Percentiles rank a stretch among this genome's conserved stretches.
Conservation (phyloP, 2,329 filamentous ascomycete genomes). For the Dactylellina drechsleri region DNA sequence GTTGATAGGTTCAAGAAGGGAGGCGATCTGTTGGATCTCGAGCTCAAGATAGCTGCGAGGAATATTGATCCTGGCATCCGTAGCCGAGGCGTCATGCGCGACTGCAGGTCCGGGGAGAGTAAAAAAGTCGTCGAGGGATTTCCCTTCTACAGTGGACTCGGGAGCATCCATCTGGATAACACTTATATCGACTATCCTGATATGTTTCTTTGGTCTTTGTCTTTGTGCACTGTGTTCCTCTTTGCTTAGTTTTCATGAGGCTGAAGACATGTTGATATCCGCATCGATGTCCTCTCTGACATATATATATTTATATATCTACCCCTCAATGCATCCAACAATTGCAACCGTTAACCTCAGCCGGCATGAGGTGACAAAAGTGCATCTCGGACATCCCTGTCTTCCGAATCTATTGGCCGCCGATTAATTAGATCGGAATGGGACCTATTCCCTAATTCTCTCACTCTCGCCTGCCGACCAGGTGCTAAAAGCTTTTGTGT, state of each 20-base stretch:
- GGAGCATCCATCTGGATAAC: slow-evolving; percentile 12
- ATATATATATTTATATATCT: background rate
- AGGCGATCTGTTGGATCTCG: slow-evolving; percentile 25
- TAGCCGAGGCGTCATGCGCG: background rate
- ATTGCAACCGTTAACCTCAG: no score
- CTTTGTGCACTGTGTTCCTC: slow-evolving; percentile 13
- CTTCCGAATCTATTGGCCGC: no score
- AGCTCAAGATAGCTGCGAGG: slow-evolving; percentile 11
- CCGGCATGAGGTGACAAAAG: slow-evolving; percentile 7
- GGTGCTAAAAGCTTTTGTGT: slow-evolving; percentile 11
- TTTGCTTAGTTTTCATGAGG: slow-evolving; percentile 13
- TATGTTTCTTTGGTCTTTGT: slow-evolving; percentile 12
- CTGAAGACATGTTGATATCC: slow-evolving; percentile 18
- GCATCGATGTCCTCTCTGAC: no score
- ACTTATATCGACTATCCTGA: background rate
- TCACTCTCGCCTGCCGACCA: no score
- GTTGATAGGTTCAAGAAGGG: slow-evolving; percentile 24
- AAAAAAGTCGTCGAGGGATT: slow-evolving; percentile 27
- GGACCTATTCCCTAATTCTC: no score
- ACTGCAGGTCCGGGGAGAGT: background rate
- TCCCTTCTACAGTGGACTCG: slow-evolving; percentile 8
- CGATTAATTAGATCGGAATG: no score
- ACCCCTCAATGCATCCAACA: slow-evolving; percentile 7
- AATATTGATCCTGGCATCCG: background rate
- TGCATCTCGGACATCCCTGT: slow-evolving; percentile 15